Base-by-base conservation (phyloP, 352 stramenopile species). In the Stramenopiles sp. region DNA sequence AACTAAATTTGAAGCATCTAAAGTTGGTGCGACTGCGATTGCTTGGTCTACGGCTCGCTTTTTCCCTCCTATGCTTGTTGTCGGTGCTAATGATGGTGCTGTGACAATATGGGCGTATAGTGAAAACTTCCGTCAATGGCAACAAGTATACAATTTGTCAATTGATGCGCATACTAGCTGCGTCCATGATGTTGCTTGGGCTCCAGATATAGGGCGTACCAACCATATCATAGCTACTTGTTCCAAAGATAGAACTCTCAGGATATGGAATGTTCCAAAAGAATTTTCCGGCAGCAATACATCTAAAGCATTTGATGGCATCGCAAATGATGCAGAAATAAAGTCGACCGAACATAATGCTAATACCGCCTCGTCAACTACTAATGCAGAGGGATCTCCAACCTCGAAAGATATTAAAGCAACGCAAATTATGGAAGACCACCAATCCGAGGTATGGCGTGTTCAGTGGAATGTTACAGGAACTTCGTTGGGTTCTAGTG, bases 401-500 rank as follows among this genome's bases (percentile, higher is more conserved):
- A 71, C 84, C 92, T 80, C 86, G 93, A 0, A 89, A 89, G 27
- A 84, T 89, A 22, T 92, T 92, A 82, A 88, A 93, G n/a, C n/a
- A n/a, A n/a, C n/a, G n/a, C n/a, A n/a, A 33, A 81, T 44, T n/a
- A 0, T 7, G 7, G 0, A 4, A 22, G 44, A 30, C 82, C 67
- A 92, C 85, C 87, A 91, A 85, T 92, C 87, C 84, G 89, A 97
- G 82, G 91, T 97, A 30, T 98, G 95, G 95, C 90, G 93, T 44
- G 95, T 96, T 78, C 91, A 97, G 85, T 98, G 93, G 93, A 98
- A 98, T 83, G 90, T 98, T 67, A 97, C 94, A 7, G 95, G 95
- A 30, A 98, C 94, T 14, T 95, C 97, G 83, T 84, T 98, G 75
- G 93, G 93, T 32, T 95, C 90, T 75, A 95, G 90, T 0, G 93